These are phyloP conservation scores for Blastobotrys peoriensis DNA, from an alignment of 805 yeast genomes.

Conservation along the genomic window DNA sequence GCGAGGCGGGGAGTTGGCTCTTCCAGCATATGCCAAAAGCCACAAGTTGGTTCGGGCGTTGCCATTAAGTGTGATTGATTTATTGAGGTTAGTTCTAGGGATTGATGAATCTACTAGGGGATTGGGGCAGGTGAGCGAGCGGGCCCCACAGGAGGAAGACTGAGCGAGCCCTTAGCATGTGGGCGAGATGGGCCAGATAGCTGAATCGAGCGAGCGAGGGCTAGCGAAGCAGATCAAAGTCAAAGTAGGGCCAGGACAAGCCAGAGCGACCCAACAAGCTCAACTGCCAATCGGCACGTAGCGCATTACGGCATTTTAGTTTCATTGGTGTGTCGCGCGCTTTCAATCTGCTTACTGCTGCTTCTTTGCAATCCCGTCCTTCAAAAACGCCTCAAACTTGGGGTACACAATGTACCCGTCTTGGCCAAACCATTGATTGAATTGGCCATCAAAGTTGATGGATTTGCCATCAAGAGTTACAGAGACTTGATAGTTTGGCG, in stretches of 20 bases:
- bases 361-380: background rate
- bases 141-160: too few species aligned
- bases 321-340: too few species aligned
- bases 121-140: background rate
- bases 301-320: too few species aligned
- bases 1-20: constrained; percentile 13
- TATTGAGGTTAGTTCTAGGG: constrained; percentile 9
- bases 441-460: constrained; percentile 7
- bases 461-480: constrained; percentile 7
- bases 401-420: constrained; percentile 20
- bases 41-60: constrained; percentile 10
- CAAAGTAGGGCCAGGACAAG: too few species aligned
- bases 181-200: too few species aligned
- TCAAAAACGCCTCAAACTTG: constrained; percentile 14
- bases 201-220: too few species aligned
- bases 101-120: constrained; percentile 13
- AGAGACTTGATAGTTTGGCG: constrained; percentile 17
- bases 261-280: too few species aligned
- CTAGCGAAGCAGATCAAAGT: too few species aligned
- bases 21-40: constrained; percentile 17
- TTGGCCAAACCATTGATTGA: constrained; percentile 21
- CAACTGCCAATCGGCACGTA: too few species aligned
- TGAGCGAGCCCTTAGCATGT: too few species aligned
- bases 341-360: too few species aligned
- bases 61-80: constrained; percentile 13